Evolutionary conservation across 352 stramenopile genomes (phyloP).

Genomic region (Phytophthora foliorum): DNA sequence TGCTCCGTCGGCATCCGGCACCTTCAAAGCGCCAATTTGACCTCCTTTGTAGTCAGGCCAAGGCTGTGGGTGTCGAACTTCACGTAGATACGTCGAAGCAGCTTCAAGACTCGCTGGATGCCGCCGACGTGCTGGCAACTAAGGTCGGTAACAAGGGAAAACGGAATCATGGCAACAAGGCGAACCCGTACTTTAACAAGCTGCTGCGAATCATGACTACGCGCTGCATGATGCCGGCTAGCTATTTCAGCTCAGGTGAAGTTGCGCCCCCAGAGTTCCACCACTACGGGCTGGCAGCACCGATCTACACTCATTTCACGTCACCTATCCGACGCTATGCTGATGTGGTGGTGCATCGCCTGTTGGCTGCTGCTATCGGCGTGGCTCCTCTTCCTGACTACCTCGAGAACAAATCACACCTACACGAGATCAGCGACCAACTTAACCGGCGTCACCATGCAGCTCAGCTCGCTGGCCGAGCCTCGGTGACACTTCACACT

Average conservation of each 20-base stretch:
- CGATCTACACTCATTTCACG: constrained; percentile 99
- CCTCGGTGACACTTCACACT: constrained; percentile 97
- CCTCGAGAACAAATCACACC: constrained; percentile 93
- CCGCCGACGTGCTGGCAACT: constrained; percentile 60
- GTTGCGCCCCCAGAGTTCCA: constrained; percentile 96
- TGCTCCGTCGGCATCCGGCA: constrained; percentile 95
- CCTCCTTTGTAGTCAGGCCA: constrained; percentile 81
- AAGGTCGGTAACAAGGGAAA: constrained; percentile 25
- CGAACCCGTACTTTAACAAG: constrained; percentile 99
- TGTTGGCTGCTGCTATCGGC: constrained; percentile 97
- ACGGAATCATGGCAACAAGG: constrained; percentile 46
- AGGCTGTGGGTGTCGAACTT: constrained; percentile 82
- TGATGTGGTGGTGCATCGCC: constrained; percentile 98
- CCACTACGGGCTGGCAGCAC: constrained; percentile 98
- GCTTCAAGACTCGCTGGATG: constrained; percentile 86
- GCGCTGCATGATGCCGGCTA: constrained; percentile 98
- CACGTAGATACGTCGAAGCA: constrained; percentile 85
- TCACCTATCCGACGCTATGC: constrained; percentile 98
- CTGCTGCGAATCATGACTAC: constrained; percentile 97
- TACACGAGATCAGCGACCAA: constrained; percentile 97
- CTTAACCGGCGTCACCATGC: constrained; percentile 98
- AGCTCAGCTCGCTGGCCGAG: constrained; percentile 96
- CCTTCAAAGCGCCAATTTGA: constrained; percentile 96
- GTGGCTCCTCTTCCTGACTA: constrained; percentile 96
- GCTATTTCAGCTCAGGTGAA: constrained; percentile 99